Conservation (phyloP, 176 grass and related monocot genomes). For the Oryza officinalis region DNA sequence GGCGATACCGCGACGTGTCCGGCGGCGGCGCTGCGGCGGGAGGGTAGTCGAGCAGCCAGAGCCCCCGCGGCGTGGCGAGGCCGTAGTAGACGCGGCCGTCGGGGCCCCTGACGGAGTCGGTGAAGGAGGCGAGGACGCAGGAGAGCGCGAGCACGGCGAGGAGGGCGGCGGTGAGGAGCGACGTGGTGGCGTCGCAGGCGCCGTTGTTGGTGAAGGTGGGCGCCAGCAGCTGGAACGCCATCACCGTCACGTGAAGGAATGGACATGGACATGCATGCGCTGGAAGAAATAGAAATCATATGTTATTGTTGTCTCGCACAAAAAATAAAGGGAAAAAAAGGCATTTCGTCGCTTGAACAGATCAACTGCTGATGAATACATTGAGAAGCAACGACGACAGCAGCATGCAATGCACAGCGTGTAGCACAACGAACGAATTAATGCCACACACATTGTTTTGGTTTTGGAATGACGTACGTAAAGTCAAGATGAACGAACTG, state of each 20-base stretch:
- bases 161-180: constrained; percentile 43
- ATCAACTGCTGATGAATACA: no score
- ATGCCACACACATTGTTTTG: background rate
- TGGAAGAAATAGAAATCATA: no score
- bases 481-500: background rate
- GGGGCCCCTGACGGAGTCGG: constrained; percentile 49
- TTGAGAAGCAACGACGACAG: no score
- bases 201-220: constrained; percentile 85
- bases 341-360: no score
- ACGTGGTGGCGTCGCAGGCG: constrained; percentile 60
- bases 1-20: constrained; percentile 42
- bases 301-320: no score
- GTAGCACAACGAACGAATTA: background rate
- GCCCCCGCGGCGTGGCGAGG: constrained; percentile 54
- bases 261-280: no score
- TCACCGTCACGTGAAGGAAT: constrained; percentile 50
- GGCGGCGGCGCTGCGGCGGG: background rate
- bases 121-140: constrained; percentile 68
- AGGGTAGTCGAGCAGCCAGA: constrained; percentile 79
- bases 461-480: background rate
- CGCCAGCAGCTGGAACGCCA: constrained; percentile 80
- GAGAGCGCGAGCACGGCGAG: constrained; percentile 54
- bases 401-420: no score
- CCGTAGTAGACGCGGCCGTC: constrained; percentile 75
- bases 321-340: no score